A percentile compares a stretch with the other conserved stretches of the same genome.
Evolutionary conservation across 495 filamentous ascomycete genomes (phyloP).

Genomic region (Poronia punctata): DNA sequence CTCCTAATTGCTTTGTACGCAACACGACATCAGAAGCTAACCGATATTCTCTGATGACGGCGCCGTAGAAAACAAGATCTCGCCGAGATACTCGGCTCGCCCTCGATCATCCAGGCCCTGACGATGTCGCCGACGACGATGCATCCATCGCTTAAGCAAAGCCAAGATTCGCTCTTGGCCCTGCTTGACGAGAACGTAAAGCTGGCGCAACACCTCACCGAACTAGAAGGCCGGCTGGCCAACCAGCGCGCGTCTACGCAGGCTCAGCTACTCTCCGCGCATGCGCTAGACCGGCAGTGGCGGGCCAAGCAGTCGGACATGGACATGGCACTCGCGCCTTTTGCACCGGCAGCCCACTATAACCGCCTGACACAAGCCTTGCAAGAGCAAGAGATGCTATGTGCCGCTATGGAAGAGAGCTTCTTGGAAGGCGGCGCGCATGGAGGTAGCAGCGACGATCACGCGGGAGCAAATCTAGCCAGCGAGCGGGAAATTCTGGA

Average conservation of each 20-base stretch:
- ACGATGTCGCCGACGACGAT: constrained; percentile 57
- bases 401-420: constrained; percentile 78
- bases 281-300: constrained; percentile 87
- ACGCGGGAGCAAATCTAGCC: constrained; percentile 32
- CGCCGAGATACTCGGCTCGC: constrained; percentile 55
- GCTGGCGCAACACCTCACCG: constrained; percentile 53
- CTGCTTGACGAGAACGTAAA: constrained; percentile 63
- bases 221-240: constrained; percentile 53
- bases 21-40: too few relatives aligned
- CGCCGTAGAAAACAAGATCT: constrained; percentile 52
- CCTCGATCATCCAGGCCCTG: constrained; percentile 54
- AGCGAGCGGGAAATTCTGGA: constrained; percentile 74
- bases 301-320: constrained; percentile 79
- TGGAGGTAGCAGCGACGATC: constrained; percentile 6
- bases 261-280: constrained; percentile 71
- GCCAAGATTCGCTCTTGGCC: constrained; percentile 46
- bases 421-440: constrained; percentile 57
- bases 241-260: constrained; percentile 62
- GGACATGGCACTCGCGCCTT: constrained; percentile 77
- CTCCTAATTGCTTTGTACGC: neutral
- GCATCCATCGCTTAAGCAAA: constrained; percentile 52
- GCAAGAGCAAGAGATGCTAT: constrained; percentile 76
- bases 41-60: neutral
- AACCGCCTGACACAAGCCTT: constrained; percentile 66
- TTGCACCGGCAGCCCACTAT: constrained; percentile 77